phyloP scores from a whole-genome alignment of 1,284 basidiomycete genomes.

The Cystobasidiaceae sp. region DNA sequence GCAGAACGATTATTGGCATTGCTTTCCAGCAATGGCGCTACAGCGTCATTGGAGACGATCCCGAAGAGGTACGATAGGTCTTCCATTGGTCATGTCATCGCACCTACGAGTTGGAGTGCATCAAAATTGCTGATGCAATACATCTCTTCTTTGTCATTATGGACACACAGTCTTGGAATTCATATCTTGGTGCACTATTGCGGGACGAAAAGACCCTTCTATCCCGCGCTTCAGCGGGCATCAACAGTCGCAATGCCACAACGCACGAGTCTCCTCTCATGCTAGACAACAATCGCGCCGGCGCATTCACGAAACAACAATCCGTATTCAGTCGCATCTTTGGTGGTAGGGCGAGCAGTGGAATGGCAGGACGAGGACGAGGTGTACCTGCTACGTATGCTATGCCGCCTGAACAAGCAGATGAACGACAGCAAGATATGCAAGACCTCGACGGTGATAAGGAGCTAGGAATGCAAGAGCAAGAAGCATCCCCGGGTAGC shows the following conservation, averaged over 20 bases:
- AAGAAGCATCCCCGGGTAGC: not conserved
- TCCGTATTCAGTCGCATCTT: conserved; percentile 2
- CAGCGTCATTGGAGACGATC: conserved; percentile 20
- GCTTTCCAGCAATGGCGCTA: conserved; percentile 31
- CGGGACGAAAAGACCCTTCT: not conserved
- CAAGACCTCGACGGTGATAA: not conserved
- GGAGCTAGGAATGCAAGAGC: not conserved
- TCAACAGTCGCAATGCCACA: too few relatives aligned
- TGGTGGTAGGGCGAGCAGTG: not conserved
- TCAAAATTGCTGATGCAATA: too few relatives aligned
- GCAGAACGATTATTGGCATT: conserved; percentile 2
- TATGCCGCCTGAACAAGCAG: not conserved
- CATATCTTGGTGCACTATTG: not conserved
- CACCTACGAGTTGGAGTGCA: too few relatives aligned
- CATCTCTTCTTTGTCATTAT: too few relatives aligned
- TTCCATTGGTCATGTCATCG: too few relatives aligned
- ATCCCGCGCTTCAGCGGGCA: not conserved
- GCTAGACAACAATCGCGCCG: not conserved
- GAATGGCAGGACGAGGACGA: not conserved
- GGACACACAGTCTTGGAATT: not conserved
- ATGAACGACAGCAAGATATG: not conserved
- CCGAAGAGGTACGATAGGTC: conserved; percentile 9
- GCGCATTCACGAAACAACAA: not conserved
- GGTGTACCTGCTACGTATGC: conserved; percentile 14
- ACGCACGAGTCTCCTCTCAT: too few relatives aligned